These are phyloP conservation scores for Fomes fomentarius DNA, from an alignment of 1,284 basidiomycete genomes.

Conservation along the genomic window DNA sequence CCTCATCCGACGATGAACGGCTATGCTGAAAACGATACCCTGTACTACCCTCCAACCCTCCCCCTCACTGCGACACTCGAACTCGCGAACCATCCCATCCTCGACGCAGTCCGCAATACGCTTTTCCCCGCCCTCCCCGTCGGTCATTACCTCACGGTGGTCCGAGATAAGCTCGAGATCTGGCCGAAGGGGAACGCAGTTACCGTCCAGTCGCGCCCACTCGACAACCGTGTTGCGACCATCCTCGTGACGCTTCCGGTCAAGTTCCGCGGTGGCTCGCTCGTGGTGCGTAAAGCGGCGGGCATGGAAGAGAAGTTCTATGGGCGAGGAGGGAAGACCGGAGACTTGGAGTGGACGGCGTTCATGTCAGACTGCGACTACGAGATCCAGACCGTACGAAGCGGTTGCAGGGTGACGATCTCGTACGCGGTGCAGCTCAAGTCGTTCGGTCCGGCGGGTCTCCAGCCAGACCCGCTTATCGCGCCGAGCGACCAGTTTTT, in stretches of 20 bases:
- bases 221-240: slow-evolving; percentile 72
- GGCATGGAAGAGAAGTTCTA: slow-evolving; percentile 66
- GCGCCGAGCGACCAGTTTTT: slow-evolving; percentile 74
- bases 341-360: slow-evolving; percentile 75
- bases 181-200: slow-evolving; percentile 62
- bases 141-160: slow-evolving; percentile 69
- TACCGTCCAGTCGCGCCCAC: slow-evolving; percentile 55
- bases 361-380: slow-evolving; percentile 74
- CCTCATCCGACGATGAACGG: slow-evolving; percentile 61
- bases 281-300: slow-evolving; percentile 59
- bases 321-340: slow-evolving; percentile 61
- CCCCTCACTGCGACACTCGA: slow-evolving; percentile 77
- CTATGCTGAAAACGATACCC: slow-evolving; percentile 53
- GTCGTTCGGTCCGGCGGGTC: slow-evolving; percentile 62
- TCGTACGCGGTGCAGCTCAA: slow-evolving; percentile 72
- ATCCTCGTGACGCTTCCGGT: slow-evolving; percentile 74
- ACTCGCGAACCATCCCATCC: slow-evolving; percentile 76
- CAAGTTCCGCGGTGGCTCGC: slow-evolving; percentile 67
- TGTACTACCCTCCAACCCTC: slow-evolving; percentile 74
- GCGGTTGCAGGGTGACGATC: slow-evolving; percentile 69
- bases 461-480: slow-evolving; percentile 61
- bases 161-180: slow-evolving; percentile 72
- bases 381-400: slow-evolving; percentile 70
- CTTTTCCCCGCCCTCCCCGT: slow-evolving; percentile 69
- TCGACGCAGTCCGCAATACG: slow-evolving; percentile 70